Evolutionary conservation across 805 yeast genomes (phyloP).

Genomic region (Starmerella scarabaei): DNA sequence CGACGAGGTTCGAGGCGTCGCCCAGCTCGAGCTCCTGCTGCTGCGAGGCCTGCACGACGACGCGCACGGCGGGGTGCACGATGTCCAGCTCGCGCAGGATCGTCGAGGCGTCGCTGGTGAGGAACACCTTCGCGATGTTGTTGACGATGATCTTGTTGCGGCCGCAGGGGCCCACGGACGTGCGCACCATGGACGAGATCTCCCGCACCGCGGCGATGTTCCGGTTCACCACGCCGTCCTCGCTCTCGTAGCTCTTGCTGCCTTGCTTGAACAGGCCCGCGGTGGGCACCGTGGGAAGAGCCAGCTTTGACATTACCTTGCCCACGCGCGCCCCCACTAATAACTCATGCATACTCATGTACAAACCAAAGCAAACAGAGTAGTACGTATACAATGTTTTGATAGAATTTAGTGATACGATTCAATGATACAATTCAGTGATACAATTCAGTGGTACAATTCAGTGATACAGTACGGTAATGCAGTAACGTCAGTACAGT

Average conservation of each 20-base stretch:
- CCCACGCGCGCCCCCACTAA: neutral
- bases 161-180: conserved; percentile 96
- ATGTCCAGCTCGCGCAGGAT: conserved; percentile 86
- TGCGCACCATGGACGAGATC: conserved; percentile 77
- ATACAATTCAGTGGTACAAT: no score
- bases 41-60: conserved; percentile 88
- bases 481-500: no score
- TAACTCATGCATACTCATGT: neutral
- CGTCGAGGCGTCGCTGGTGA: conserved; percentile 97
- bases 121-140: conserved; percentile 68
- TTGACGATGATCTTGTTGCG: conserved; percentile 92
- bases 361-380: no score
- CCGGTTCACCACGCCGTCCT: conserved; percentile 88
- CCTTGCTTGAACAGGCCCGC: conserved; percentile 94
- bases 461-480: no score
- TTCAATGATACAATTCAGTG: no score
- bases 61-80: conserved; percentile 94
- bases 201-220: conserved; percentile 92
- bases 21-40: conserved; percentile 98
- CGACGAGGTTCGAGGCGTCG: conserved; percentile 84
- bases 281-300: conserved; percentile 84
- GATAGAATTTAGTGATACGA: no score
- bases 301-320: conserved; percentile 56
- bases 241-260: conserved; percentile 69
- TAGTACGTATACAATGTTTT: no score